These are phyloP conservation scores for Rubroboletus pulcherrimus DNA, from an alignment of 768 basidiomycete genomes.

Conservation along the genomic window DNA sequence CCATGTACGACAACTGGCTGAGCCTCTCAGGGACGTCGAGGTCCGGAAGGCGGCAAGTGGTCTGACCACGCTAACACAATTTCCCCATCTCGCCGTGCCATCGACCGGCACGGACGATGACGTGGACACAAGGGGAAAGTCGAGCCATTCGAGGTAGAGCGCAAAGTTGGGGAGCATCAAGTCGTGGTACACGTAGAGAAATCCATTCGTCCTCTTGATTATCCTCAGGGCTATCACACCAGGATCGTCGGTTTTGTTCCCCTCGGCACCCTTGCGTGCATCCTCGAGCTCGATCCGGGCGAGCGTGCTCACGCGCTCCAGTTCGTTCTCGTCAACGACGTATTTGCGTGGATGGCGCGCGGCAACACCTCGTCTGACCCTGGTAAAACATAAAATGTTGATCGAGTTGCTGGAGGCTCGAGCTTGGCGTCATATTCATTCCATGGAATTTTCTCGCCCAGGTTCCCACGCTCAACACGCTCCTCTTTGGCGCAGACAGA, in stretches of 20 bases:
- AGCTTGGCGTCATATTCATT: not conserved
- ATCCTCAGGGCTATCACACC: too few relatives aligned
- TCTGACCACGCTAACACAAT: constrained; percentile 85
- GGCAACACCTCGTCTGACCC: constrained; percentile 80
- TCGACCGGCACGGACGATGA: constrained; percentile 34
- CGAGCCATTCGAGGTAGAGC: constrained; percentile 98
- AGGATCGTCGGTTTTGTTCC: too few relatives aligned
- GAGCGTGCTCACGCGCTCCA: constrained; percentile 84
- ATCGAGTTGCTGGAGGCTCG: not conserved
- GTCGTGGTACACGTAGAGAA: constrained; percentile 92
- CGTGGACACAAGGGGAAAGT: constrained; percentile 72
- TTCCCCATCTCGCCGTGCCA: constrained; percentile 51
- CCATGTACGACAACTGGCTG: constrained; percentile 69
- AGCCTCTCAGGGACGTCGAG: constrained; percentile 84
- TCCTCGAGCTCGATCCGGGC: constrained; percentile 88
- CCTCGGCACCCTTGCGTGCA: constrained; percentile 54
- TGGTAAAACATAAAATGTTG: constrained; percentile 19
- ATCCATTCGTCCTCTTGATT: too few relatives aligned
- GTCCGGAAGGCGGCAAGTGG: constrained; percentile 87
- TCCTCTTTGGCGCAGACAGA: too few relatives aligned
- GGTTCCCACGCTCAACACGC: too few relatives aligned
- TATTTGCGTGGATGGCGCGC: constrained; percentile 79
- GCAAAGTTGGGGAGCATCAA: constrained; percentile 97
- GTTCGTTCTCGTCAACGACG: constrained; percentile 83
- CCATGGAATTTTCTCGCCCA: constrained; percentile 4